Base-by-base conservation (phyloP, 306 rosid species). In the Vachellia collinsii region DNA sequence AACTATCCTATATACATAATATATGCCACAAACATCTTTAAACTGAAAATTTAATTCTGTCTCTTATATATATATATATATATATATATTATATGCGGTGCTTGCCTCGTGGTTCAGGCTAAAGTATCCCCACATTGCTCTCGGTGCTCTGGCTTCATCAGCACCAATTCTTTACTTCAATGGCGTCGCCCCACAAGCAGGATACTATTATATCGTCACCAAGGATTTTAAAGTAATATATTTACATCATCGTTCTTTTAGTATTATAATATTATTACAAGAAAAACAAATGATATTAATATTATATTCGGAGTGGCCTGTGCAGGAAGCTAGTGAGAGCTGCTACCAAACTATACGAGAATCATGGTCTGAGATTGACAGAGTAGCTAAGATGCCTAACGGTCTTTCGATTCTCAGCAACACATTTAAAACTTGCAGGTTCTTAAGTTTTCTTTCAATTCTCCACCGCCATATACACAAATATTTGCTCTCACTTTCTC, bases 321-420 rank as follows among this genome's bases (percentile, higher is more conserved):
- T 43, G 70, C 73, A 91, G 93, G 93, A 88, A 81, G 47, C 82
- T 6, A 91, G 86, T 68, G 74, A 89, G 82, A 87, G 80, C 10
- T 89, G 93, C 69, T 89, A 87, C 64, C 43, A 86, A 41, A 82
- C 84, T 20, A 85, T 89, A 75, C 77, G 81, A 7, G 69, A 81
- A 76, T 91, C 97, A 11, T 89, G 97, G 93, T 54, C 84, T 10
- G 89, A 83, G 81, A 88, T 89, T 29, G 97, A 89, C 75, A 70
- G 62, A 77, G 53, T 89, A 5, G 89, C 87, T 23, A 76, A 56
- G 65, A 56, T 75, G 72, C 80, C 68, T 41, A 38, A 79, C 61
- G 93, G 92, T 44, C 91, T 84, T 74, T 51, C 84, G 69, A 79
- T 81, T 68, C 85, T 89, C 69, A 82, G 87, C 83, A 65, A 72